Percentiles rank a stretch among this genome's conserved stretches.
Evolutionary conservation across 495 filamentous ascomycete genomes (phyloP).

Genomic region (Umbilicaria muhlenbergii): DNA sequence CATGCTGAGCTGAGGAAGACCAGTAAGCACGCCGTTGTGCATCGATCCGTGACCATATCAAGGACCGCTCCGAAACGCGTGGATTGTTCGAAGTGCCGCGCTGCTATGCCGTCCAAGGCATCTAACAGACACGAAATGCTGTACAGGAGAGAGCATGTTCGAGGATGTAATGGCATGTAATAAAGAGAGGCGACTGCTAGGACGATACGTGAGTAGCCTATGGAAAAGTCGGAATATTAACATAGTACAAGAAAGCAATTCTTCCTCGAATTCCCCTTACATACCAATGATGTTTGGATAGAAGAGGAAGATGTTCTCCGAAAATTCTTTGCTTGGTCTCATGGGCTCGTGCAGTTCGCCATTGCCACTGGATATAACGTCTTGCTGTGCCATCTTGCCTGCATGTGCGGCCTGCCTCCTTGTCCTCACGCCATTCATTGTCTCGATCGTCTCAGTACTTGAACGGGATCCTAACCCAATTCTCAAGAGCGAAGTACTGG

Average conservation of each 20-base stretch:
- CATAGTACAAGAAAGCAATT: neutral
- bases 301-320: constrained; percentile 93
- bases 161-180: constrained; percentile 95
- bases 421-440: constrained; percentile 4
- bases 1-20: constrained; percentile 88
- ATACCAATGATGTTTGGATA: constrained; percentile 86
- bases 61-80: constrained; percentile 91
- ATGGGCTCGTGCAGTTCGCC: neutral
- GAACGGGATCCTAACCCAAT: no score
- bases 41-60: constrained; percentile 95
- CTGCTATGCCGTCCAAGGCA: constrained; percentile 82
- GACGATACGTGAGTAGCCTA: constrained; percentile 80
- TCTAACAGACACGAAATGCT: constrained; percentile 86
- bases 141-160: constrained; percentile 86
- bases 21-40: constrained; percentile 84
- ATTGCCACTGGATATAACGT: neutral
- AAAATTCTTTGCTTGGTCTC: constrained; percentile 14
- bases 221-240: no score
- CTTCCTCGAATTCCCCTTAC: constrained; percentile 7
- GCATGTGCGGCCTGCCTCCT: constrained; percentile 6
- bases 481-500: no score
- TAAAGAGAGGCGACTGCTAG: constrained; percentile 86
- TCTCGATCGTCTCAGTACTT: no score
- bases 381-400: neutral
- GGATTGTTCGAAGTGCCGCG: constrained; percentile 74